These are phyloP conservation scores for Blepharisma stoltei DNA, from an alignment of 73 alveolate species.

Conservation along the genomic window DNA sequence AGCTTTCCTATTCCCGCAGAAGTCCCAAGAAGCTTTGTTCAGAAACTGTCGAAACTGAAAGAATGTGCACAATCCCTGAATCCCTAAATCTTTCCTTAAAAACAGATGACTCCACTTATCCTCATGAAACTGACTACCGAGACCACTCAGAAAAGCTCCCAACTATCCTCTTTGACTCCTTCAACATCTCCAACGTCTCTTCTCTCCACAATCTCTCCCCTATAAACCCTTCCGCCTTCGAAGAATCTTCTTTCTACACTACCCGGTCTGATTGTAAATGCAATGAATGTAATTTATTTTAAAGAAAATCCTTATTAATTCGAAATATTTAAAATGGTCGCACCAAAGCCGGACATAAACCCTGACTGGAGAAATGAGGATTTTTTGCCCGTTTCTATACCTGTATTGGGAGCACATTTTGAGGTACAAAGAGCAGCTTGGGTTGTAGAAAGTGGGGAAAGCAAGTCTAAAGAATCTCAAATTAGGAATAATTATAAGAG, in stretches of 20 bases:
- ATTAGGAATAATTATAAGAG: neutral
- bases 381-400: no score
- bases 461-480: neutral
- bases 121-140: neutral
- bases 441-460: constrained; percentile 4
- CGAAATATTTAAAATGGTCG: no score
- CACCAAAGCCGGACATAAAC: no score
- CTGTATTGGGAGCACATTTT: constrained; percentile 7
- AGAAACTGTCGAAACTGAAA: constrained; percentile 47
- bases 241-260: neutral
- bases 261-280: neutral
- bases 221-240: neutral
- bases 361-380: no score
- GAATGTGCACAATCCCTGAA: neutral
- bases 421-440: neutral
- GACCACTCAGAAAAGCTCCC: neutral
- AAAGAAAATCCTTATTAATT: constrained; percentile 37
- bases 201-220: neutral
- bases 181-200: neutral
- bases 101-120: neutral
- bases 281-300: constrained; percentile 2
- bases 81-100: neutral
- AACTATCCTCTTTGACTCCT: neutral
- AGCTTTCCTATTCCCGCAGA: constrained; percentile 61
- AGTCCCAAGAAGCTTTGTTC: constrained; percentile 68